Evolutionary conservation across 2,329 filamentous ascomycete species (phyloP), one percentile per base, ranked within the genome.

Genomic region (Phyllosticta citriasiana): DNA sequence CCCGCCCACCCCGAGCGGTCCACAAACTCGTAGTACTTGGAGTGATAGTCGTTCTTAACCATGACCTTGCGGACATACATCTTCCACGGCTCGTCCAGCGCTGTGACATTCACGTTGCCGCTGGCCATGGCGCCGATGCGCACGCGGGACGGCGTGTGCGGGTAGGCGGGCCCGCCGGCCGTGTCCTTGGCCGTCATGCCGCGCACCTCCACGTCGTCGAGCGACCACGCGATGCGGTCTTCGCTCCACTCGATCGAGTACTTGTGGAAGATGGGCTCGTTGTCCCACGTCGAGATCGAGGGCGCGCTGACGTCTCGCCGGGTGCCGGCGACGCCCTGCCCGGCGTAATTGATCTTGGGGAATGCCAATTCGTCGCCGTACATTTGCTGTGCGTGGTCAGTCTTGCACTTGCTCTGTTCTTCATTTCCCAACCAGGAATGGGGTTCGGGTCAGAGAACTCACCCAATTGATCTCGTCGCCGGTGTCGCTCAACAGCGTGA

Each of bases 121-220:
- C 9, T 4, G 27, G 27, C 27, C 27, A 8, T 30, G 27, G 9
- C 27, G 16, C 40, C 40, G 16, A 47, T 47, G 40, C 40, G 40
- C 40, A 47, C 40, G 6, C n/a, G n/a, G 40, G 40, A n/a, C 14
- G 40, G 40, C 12, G 40, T 47, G 14, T 47, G 40, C 2, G 40
- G 40, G n/a, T n/a, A 47, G 16, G 4, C 40, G n/a, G 16, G 6
- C 12, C 84, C 84, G 66, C 80, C 80, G 55, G 80, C 76, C 59
- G 78, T 73, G 56, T 87, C 84, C 22, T 75, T 76, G 61, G 83
- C 82, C 8, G 79, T 71, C n/a, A 89, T 77, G 1, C 82, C 85
- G 64, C 89, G 85, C 57, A 89, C 79, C 4, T 82, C 78, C 6
- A 77, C 75, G 65, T 84, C 84, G 67, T 95, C 88, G 60, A 94